Conservation (phyloP, 169 alveolate genomes). For the Hepatocystis sp. region DNA sequence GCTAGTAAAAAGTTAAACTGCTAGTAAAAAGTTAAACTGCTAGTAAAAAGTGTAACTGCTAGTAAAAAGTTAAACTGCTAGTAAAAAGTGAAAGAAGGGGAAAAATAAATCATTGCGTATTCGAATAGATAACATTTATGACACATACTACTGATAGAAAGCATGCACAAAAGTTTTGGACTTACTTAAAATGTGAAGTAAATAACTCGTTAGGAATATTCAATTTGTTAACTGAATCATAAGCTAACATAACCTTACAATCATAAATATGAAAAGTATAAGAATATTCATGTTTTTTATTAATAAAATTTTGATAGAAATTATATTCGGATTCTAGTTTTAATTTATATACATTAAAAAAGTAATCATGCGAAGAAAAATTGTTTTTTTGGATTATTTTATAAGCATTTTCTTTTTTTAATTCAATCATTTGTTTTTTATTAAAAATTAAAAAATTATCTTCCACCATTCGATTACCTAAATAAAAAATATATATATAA, state of each 20-base stretch:
- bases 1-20: no score
- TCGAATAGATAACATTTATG: no score
- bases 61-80: no score
- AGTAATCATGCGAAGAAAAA: constrained; percentile 6
- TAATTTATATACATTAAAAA: constrained; percentile 21
- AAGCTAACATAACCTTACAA: constrained; percentile 22
- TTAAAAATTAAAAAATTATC: constrained; percentile 41
- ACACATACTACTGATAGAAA: no score
- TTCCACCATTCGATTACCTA: constrained; percentile 15
- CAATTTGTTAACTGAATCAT: constrained; percentile 25
- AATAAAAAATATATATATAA: constrained; percentile 23
- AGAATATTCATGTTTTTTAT: not conserved
- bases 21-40: no score
- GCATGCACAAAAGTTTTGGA: not conserved
- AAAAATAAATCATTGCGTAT: no score
- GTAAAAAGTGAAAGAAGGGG: no score
- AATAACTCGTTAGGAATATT: constrained; percentile 54
- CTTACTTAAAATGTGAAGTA: constrained; percentile 61
- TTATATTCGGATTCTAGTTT: constrained; percentile 53
- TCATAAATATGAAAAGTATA: constrained; percentile 25
- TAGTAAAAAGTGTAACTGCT: no score
- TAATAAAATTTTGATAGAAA: constrained; percentile 25
- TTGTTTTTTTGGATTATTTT: constrained; percentile 35
- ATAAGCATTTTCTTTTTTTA: constrained; percentile 23
- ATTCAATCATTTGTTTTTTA: constrained; percentile 39